phyloP scores from a whole-genome alignment of 2,329 filamentous ascomycete genomes.

The Pseudogymnoascus sp. region DNA sequence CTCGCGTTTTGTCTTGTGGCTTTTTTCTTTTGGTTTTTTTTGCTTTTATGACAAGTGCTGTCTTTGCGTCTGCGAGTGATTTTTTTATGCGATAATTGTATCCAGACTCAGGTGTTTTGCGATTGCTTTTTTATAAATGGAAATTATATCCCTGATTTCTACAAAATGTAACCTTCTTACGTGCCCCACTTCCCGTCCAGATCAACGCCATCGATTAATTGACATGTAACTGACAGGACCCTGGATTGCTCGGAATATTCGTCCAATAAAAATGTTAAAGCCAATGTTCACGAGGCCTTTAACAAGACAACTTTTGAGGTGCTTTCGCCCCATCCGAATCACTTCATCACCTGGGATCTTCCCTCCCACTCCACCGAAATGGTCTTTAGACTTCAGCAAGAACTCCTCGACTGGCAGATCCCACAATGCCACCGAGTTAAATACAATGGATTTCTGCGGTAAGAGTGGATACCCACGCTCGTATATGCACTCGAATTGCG shows the following conservation, averaged over 20 bases:
- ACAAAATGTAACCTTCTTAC: not conserved
- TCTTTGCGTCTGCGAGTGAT: not conserved
- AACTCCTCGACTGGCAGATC: not conserved
- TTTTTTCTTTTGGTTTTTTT: not conserved
- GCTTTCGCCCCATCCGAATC: not conserved
- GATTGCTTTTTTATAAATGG: not conserved
- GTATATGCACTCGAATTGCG: no score
- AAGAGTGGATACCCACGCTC: no score
- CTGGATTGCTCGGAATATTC: no score
- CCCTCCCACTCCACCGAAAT: not conserved
- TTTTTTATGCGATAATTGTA: not conserved
- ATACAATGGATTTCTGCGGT: no score
- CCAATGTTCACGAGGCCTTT: not conserved
- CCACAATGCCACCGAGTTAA: not conserved
- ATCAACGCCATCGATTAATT: not conserved
- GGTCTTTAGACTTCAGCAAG: not conserved
- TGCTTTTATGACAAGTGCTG: slow-evolving; percentile 3
- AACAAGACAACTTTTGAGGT: not conserved
- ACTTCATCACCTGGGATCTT: not conserved
- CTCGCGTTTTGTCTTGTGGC: not conserved
- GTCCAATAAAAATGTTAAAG: no score
- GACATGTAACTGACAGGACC: no score
- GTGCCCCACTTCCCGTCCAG: not conserved
- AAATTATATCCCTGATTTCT: not conserved
- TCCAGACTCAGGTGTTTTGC: not conserved